phyloP scores from a whole-genome alignment of 2,329 filamentous ascomycete genomes.

The Aspergillus jensenii region DNA sequence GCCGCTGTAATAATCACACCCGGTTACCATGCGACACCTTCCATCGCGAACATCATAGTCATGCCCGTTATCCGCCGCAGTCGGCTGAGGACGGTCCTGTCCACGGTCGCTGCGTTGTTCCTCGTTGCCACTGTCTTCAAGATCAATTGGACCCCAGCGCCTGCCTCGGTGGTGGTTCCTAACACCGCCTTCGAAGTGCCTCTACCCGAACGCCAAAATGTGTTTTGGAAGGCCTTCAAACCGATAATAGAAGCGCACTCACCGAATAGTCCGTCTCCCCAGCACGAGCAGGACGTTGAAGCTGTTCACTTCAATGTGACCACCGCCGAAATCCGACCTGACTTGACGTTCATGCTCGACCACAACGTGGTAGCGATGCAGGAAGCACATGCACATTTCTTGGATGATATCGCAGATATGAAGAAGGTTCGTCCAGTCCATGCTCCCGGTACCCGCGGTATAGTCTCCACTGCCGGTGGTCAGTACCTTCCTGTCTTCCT shows the following conservation, averaged over 20 bases:
- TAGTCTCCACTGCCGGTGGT: slow-evolving; percentile 53
- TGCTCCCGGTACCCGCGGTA: slow-evolving; percentile 44
- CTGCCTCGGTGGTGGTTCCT: slow-evolving; percentile 30
- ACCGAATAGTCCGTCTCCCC: slow-evolving; percentile 31
- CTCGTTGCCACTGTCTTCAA: slow-evolving; percentile 35
- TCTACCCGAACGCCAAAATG: slow-evolving; percentile 35
- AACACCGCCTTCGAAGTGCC: slow-evolving; percentile 36
- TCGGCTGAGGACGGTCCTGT: slow-evolving; percentile 29
- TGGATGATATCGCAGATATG: slow-evolving; percentile 33
- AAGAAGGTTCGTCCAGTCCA: slow-evolving; percentile 33
- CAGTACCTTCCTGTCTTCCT: slow-evolving; percentile 52
- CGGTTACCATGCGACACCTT: not conserved
- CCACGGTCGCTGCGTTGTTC: slow-evolving; percentile 28
- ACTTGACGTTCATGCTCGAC: slow-evolving; percentile 36
- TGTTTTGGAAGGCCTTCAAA: slow-evolving; percentile 38
- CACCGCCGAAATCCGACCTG: slow-evolving; percentile 31
- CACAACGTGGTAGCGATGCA: slow-evolving; percentile 36
- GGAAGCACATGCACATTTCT: slow-evolving; percentile 42
- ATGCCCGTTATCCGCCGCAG: slow-evolving; percentile 31
- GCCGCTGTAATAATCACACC: not conserved
- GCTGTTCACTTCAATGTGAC: slow-evolving; percentile 32
- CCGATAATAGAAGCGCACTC: slow-evolving; percentile 34
- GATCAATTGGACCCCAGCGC: slow-evolving; percentile 36
- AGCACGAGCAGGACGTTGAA: slow-evolving; percentile 22
- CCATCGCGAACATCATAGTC: slow-evolving; percentile 1